Evolutionary conservation across 768 basidiomycete genomes (phyloP).

Genomic region (Termitomyces titanicus): DNA sequence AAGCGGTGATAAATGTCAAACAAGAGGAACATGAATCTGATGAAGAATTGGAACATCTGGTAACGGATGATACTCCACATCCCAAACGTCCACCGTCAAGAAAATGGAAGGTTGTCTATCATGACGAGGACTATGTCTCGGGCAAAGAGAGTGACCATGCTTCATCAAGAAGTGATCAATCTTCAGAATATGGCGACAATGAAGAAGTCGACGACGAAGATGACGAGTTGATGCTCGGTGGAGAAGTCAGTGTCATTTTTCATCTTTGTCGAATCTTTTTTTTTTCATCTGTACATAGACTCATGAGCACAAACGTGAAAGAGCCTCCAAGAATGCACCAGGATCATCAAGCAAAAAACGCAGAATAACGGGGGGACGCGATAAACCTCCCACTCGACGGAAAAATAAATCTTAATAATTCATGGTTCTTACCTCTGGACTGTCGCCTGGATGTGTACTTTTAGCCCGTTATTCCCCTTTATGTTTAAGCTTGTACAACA

Average conservation of each 20-base stretch:
- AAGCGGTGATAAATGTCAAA: slow-evolving; percentile 63
- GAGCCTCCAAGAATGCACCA: slow-evolving; percentile 5
- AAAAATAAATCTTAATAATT: slow-evolving; percentile 1
- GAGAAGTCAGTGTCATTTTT: slow-evolving; percentile 37
- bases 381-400: slow-evolving; percentile 9
- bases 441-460: slow-evolving; percentile 1
- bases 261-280: neutral
- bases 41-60: slow-evolving; percentile 4
- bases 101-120: slow-evolving; percentile 8
- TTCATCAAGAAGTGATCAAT: slow-evolving; percentile 5
- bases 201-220: slow-evolving; percentile 42
- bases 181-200: slow-evolving; percentile 27
- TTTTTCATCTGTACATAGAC: slow-evolving; percentile 17
- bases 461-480: neutral
- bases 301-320: slow-evolving; percentile 27
- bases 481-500: slow-evolving; percentile 10
- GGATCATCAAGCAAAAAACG: slow-evolving; percentile 33
- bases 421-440: neutral
- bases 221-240: slow-evolving; percentile 60
- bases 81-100: neutral
- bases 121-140: slow-evolving; percentile 5
- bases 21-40: slow-evolving; percentile 43
- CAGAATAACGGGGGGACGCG: slow-evolving; percentile 16
- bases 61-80: neutral
- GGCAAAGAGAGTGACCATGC: slow-evolving; percentile 5